Percentiles rank a stretch among this genome's conserved stretches.
These are phyloP conservation scores for Amoeboaphelidium occidentale DNA, from an alignment of 371 early-diverging fungal species.

Conservation along the genomic window DNA sequence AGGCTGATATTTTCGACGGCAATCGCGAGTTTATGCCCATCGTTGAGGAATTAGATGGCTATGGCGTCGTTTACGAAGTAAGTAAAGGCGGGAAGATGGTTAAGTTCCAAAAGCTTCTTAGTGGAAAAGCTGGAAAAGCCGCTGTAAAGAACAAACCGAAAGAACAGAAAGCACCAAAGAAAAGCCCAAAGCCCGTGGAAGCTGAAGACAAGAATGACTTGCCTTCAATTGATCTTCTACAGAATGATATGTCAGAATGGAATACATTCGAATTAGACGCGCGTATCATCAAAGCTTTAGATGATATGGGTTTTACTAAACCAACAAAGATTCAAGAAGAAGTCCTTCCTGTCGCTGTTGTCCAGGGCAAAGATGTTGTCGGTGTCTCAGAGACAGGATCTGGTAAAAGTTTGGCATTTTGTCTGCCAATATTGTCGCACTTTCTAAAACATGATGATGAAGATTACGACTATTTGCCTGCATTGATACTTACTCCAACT, in stretches of 20 bases:
- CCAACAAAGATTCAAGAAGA: conserved; percentile 91
- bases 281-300: conserved; percentile 63
- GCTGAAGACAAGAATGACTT: conserved; percentile 98
- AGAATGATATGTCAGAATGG: conserved; percentile 76
- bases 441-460: conserved; percentile 10
- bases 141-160: conserved; percentile 89
- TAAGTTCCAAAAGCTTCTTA: too few species aligned
- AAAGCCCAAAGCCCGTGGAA: conserved; percentile 97
- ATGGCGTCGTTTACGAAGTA: too few species aligned
- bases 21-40: too few species aligned
- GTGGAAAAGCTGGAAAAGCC: conserved; percentile 81
- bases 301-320: conserved; percentile 32
- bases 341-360: conserved; percentile 41
- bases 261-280: too few species aligned
- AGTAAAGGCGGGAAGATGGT: too few species aligned
- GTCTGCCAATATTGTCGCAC: conserved; percentile 65
- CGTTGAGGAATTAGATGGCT: too few species aligned
- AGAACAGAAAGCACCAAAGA: conserved; percentile 87
- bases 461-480: conserved; percentile 13
- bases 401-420: conserved; percentile 81
- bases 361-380: conserved; percentile 58
- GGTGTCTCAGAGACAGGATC: conserved; percentile 95
- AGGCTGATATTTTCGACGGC: too few species aligned
- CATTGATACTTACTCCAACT: conserved; percentile 61
- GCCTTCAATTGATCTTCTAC: conserved; percentile 89